These are phyloP conservation scores for Evernia prunastri DNA, from an alignment of 495 filamentous ascomycete genomes.

Conservation along the genomic window DNA sequence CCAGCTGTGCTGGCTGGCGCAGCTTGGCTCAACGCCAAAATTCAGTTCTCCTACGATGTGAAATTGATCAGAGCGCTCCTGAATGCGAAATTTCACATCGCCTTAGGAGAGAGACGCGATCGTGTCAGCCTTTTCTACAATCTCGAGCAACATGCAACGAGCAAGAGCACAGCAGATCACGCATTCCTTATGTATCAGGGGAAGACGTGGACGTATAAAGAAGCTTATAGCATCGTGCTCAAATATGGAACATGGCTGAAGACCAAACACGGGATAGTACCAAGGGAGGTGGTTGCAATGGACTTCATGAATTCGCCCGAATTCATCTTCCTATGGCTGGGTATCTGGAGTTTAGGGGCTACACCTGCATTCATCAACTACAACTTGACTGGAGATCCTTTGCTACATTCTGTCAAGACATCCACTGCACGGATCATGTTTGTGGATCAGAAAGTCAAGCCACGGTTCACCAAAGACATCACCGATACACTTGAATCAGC, in stretches of 20 bases:
- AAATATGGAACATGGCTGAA: conserved; percentile 82
- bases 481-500: conserved; percentile 39
- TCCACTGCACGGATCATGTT: conserved; percentile 65
- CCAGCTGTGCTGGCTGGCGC: conserved; percentile 62
- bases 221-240: conserved; percentile 66
- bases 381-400: conserved; percentile 68
- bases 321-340: conserved; percentile 79
- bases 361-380: conserved; percentile 94
- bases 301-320: conserved; percentile 81
- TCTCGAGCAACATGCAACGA: conserved; percentile 62
- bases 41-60: conserved; percentile 59
- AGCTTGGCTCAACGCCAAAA: conserved; percentile 77
- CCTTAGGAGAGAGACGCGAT: conserved; percentile 47
- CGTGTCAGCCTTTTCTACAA: conserved; percentile 70
- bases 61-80: conserved; percentile 46
- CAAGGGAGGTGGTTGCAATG: conserved; percentile 78
- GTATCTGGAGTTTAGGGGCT: conserved; percentile 82
- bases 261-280: conserved; percentile 58
- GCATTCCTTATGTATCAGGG: conserved; percentile 71
- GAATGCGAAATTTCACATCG: conserved; percentile 37
- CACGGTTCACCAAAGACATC: conserved; percentile 43
- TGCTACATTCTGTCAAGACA: conserved; percentile 71
- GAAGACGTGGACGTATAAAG: conserved; percentile 69
- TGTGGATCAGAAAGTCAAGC: conserved; percentile 64
- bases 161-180: conserved; percentile 48